Percentiles rank a stretch among this genome's conserved stretches.
Conservation (phyloP, 2,329 filamentous ascomycete genomes). For the Dothidotthia symphoricarpi region DNA sequence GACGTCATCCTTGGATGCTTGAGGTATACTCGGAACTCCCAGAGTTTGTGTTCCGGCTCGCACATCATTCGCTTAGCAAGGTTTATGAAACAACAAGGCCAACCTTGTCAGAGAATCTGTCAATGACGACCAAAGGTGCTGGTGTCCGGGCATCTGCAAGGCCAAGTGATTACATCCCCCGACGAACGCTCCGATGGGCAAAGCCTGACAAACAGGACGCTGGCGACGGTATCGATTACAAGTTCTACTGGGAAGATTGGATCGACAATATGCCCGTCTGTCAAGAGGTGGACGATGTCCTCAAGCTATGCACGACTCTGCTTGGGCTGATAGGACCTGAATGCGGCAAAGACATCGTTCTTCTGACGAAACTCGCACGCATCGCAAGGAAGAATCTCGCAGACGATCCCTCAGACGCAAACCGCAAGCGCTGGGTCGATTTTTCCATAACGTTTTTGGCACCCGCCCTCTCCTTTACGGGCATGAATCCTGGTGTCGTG, state of each 20-base stretch:
- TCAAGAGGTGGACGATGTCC: conserved; percentile 85
- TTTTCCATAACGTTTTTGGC: conserved; percentile 81
- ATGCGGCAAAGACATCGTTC: conserved; percentile 76
- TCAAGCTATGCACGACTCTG: conserved; percentile 79
- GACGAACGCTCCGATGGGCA: conserved; percentile 76
- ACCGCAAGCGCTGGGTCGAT: conserved; percentile 77
- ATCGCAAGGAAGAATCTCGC: conserved; percentile 76
- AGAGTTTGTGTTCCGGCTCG: conserved; percentile 77
- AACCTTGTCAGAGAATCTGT: conserved; percentile 44
- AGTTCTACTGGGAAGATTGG: conserved; percentile 98
- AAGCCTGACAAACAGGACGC: conserved; percentile 75
- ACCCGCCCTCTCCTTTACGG: conserved; percentile 82
- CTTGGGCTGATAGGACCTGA: conserved; percentile 83
- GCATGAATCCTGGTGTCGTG: conserved; percentile 77
- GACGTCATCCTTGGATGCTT: conserved; percentile 87
- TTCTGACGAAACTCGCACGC: conserved; percentile 78
- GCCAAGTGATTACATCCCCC: conserved; percentile 56
- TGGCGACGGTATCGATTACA: conserved; percentile 72
- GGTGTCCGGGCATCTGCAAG: conserved; percentile 61
- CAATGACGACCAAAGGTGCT: conserved; percentile 40
- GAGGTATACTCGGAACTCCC: conserved; percentile 81
- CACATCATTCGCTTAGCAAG: conserved; percentile 77
- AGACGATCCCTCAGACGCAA: conserved; percentile 67
- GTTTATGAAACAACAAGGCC: conserved; percentile 61
- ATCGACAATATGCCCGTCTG: conserved; percentile 88